Evolutionary conservation across 23 red algal species (phyloP), one percentile per base, ranked within the genome.

Genomic region (Gracilariopsis chorda): DNA sequence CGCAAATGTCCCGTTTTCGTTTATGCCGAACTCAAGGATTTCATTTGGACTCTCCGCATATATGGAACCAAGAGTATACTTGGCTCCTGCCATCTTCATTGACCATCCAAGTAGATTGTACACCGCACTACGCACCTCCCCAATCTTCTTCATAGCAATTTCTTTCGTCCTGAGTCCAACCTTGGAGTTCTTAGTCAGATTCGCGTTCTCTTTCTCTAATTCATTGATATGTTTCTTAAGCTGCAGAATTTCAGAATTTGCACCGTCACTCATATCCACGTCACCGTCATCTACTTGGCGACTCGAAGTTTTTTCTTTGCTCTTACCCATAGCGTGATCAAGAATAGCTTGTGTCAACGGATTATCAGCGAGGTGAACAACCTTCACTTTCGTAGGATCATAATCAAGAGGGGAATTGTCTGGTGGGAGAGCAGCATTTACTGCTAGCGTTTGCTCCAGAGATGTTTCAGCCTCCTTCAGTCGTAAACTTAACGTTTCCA

Each of bases 91-190:
- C 9, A 98, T 78, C 36, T 82, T 82, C 74, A 98, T 90, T 14
- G 88, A 72, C 95, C 95, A 98, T 33, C 95, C 95, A 87, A 98
- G 94, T 19, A 98, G 53, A 48, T 90, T 75, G 63, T 94, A 98
- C 20, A 91, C 82, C 19, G 95, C 88, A 36, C 59, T 39, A n/a
- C 90, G 91, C 23, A 98, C 87, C 65, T 98, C 91, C 45, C 85
- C 83, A 60, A 98, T 98, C 70, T 94, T 94, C 48, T 87, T 72
- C 71, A 87, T 90, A 14, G 95, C 95, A 25, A 94, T 85, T 60
- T 98, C 85, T 62, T 81, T 85, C 8, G 86, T 94, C 28, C 95
- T 64, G 43, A 92, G 61, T 34, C 86, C 95, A 11, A 94, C 44
- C 49, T 94, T 94, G 16, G 88, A 80, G 9, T 69, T 35, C 55